Evolutionary conservation across 2,329 filamentous ascomycete genomes (phyloP), one percentile per base, ranked within the genome.

Genomic region (Fusarium subglutinans): DNA sequence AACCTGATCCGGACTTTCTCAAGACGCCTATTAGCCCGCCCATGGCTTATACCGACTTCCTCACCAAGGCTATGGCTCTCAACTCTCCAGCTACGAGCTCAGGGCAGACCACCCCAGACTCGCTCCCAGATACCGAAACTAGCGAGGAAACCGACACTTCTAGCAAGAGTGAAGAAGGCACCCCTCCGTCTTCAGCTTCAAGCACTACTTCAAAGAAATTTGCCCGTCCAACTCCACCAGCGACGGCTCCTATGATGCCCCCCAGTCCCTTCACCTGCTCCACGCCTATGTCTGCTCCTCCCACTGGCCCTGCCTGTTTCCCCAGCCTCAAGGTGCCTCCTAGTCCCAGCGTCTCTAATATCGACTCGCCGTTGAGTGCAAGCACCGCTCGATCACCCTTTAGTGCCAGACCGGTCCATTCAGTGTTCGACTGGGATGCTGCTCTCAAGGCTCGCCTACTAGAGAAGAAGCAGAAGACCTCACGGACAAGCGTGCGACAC

Each of bases 11-110:
- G 13, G 86, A 86, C 64, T 87, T 89, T 77, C 89, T 95, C 86
- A 96, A 95, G 84, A 98, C 95, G 9, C 95, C 95, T 55, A 97
- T 98, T 82, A 97, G 93, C 58, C 96, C 96, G 59, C 96, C 96
- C 7, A 87, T 90, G 28, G 95, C 96, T 66, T 98, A 98, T 81
- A 92, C 94, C 76, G 95, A 98, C 80, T 98, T 98, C 80, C 91
- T 98, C 72, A 80, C 82, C 58, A 96, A 95, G 84, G 91, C 92
- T 69, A 90, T 97, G 84, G 92, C 92, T 24, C 87, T 95, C 66
- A 90, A 91, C 80, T 94, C 92, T 72, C 93, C 93, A 14, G 88
- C 91, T 45, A 84, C 85, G 57, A 86, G 86, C 77, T 85, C 86
- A 24, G 85, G 84, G 65, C 86, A 86, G 73, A 86, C 82, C 57